Conservation (phyloP, 208 protist genomes). For the Spongospora subterranea region DNA sequence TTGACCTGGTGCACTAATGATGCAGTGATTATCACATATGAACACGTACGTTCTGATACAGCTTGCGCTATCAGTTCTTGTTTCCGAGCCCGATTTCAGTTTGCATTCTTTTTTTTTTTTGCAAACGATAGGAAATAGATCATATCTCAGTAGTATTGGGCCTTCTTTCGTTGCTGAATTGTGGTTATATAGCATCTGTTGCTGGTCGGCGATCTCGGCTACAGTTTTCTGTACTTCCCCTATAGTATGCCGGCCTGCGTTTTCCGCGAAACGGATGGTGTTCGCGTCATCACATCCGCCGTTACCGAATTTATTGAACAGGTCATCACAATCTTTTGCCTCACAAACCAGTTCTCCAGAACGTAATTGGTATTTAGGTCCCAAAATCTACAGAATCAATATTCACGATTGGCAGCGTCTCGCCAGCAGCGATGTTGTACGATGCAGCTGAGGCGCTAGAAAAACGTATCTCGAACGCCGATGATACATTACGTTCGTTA, state of each 20-base stretch:
- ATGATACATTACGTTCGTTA: background rate
- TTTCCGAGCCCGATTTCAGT: too few relatives aligned
- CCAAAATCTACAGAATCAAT: constrained; percentile 46
- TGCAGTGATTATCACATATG: constrained; percentile 24
- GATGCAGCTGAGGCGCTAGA: constrained; percentile 48
- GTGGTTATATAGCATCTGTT: constrained; percentile 11
- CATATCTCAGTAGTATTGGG: too few relatives aligned
- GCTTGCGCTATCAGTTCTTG: background rate
- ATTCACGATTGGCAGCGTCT: constrained; percentile 30
- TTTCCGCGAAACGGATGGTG: background rate
- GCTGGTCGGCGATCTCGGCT: constrained; percentile 47
- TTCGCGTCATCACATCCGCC: background rate
- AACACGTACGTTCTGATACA: background rate
- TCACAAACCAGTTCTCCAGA: background rate
- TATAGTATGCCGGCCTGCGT: background rate
- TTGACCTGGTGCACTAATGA: constrained; percentile 42
- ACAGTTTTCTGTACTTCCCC: constrained; percentile 12
- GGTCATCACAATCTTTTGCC: background rate
- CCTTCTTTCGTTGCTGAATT: too few relatives aligned
- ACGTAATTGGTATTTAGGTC: background rate
- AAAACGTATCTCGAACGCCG: constrained; percentile 13
- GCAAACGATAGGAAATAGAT: too few relatives aligned
- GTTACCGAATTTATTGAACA: constrained; percentile 19
- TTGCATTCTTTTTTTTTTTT: too few relatives aligned
- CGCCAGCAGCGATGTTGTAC: constrained; percentile 13